Percentiles rank a stretch among this genome's conserved stretches.
These are phyloP conservation scores for Entomophthora muscae DNA, from an alignment of 371 early-diverging fungal genomes.

Conservation along the genomic window DNA sequence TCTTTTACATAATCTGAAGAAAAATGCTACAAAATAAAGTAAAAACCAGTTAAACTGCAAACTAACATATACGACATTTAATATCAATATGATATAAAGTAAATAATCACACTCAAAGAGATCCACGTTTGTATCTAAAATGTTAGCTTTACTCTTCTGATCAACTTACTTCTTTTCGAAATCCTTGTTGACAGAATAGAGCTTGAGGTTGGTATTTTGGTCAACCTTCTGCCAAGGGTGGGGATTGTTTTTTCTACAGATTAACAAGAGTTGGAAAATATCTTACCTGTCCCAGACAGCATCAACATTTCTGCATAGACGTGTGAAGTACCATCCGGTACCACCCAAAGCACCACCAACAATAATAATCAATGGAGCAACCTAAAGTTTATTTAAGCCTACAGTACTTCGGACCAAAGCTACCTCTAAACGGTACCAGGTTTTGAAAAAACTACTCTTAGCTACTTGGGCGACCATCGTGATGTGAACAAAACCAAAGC, in stretches of 20 bases:
- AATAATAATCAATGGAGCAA: constrained; percentile 42
- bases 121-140: too few relatives aligned
- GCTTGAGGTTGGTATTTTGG: constrained; percentile 25
- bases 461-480: constrained; percentile 5
- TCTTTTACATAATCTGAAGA: too few relatives aligned
- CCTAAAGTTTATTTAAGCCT: too few relatives aligned
- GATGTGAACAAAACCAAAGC: not conserved
- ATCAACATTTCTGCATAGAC: constrained; percentile 37
- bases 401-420: too few relatives aligned
- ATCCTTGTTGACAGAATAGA: constrained; percentile 28
- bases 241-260: constrained; percentile 31
- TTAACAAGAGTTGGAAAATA: not conserved
- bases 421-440: constrained; percentile 31
- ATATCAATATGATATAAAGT: too few relatives aligned
- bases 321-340: constrained; percentile 31
- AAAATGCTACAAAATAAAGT: too few relatives aligned
- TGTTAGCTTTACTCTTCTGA: too few relatives aligned
- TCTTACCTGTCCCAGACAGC: constrained; percentile 31
- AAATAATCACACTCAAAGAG: too few relatives aligned
- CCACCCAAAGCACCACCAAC: constrained; percentile 35
- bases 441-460: constrained; percentile 15
- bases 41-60: too few relatives aligned
- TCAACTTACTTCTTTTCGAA: constrained; percentile 10
- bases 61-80: too few relatives aligned
- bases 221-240: constrained; percentile 44